Conservation (phyloP, 441 rosid species). For the Syzygium malaccense region DNA sequence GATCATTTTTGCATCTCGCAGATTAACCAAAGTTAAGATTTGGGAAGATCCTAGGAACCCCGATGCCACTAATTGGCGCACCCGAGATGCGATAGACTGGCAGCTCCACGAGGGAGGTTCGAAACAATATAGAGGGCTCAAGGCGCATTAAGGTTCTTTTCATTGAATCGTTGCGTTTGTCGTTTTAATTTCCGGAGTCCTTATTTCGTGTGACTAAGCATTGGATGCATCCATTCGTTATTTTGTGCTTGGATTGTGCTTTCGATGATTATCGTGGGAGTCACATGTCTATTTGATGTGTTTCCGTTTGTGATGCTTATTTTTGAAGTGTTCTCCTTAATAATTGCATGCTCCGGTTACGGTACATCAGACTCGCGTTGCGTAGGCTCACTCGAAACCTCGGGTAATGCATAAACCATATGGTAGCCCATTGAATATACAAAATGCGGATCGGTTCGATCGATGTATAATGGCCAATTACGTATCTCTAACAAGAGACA, state of each 20-base stretch:
- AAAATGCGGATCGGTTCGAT: neutral
- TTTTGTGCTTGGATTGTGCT: neutral
- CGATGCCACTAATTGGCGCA: neutral
- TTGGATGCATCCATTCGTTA: neutral
- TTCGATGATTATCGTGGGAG: neutral
- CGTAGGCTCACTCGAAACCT: neutral
- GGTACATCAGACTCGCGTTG: neutral
- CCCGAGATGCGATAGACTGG: neutral
- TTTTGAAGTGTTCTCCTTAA: too few species aligned
- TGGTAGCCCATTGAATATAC: neutral
- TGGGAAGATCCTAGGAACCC: too few species aligned
- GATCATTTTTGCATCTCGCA: neutral
- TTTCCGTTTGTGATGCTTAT: too few species aligned
- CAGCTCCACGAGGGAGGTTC: neutral
- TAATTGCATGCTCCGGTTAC: neutral
- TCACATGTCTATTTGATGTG: too few species aligned
- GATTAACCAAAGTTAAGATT: neutral
- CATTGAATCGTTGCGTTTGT: neutral
- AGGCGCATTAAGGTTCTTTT: neutral
- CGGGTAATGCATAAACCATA: neutral
- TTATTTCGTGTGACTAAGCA: neutral
- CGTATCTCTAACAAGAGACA: neutral
- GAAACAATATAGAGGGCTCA: neutral
- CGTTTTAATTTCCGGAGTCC: neutral
- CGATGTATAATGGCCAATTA: neutral